These are phyloP conservation scores for Leishmania major DNA, from an alignment of 208 protist species.

Conservation along the genomic window DNA sequence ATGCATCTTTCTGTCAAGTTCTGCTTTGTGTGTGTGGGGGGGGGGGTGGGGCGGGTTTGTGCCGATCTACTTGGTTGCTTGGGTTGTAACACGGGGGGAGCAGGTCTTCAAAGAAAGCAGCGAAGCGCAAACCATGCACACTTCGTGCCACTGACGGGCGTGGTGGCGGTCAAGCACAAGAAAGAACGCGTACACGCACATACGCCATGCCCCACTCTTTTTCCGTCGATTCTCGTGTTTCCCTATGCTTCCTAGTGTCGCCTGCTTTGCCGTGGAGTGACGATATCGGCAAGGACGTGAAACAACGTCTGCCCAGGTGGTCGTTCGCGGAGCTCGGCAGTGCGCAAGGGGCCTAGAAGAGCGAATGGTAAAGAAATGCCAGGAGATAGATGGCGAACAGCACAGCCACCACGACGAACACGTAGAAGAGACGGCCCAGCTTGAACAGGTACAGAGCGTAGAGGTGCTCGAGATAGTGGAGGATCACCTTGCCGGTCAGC, in stretches of 20 bases:
- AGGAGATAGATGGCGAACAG: slow-evolving; percentile 23
- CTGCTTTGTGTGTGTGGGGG: background rate
- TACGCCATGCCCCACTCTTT: background rate
- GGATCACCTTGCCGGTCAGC: slow-evolving; percentile 88
- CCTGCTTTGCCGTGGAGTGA: background rate
- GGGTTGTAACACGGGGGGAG: background rate
- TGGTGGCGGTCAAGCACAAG: background rate
- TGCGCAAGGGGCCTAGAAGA: slow-evolving; percentile 6
- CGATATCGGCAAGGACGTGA: background rate
- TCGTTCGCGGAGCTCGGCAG: background rate
- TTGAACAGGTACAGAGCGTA: slow-evolving; percentile 72
- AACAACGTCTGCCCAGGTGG: background rate
- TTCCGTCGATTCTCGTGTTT: too few species aligned
- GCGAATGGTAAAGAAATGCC: background rate
- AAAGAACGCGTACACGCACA: background rate
- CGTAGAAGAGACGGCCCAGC: slow-evolving; percentile 47
- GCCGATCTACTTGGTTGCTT: background rate
- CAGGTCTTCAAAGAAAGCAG: background rate
- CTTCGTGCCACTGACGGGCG: background rate
- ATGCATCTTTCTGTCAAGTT: background rate
- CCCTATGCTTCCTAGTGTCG: background rate
- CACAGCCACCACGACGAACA: slow-evolving; percentile 31
- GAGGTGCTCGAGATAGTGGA: slow-evolving; percentile 86
- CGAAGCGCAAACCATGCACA: background rate
- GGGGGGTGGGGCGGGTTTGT: background rate